phyloP scores from a whole-genome alignment of 208 protist genomes.

The Angomonas ambiguus region DNA sequence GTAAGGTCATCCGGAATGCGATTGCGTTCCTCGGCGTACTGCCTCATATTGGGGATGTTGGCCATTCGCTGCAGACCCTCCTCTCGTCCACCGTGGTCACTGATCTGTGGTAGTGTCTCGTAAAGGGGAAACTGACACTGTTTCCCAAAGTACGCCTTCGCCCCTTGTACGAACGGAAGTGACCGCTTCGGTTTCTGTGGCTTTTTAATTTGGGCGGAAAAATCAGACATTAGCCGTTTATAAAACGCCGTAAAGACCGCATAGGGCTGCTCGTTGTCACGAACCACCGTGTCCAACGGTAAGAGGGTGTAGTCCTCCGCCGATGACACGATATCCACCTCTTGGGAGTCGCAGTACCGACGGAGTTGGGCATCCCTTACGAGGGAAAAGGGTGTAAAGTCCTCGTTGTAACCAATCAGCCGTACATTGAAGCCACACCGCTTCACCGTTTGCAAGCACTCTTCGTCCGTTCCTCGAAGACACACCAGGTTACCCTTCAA shows the following conservation, averaged over 20 bases:
- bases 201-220: conserved; percentile 26
- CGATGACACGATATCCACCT: conserved; percentile 29
- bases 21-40: conserved; percentile 46
- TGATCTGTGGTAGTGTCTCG: conserved; percentile 21
- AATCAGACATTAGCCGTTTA: conserved; percentile 31
- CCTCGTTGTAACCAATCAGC: conserved; percentile 60
- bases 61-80: conserved; percentile 33
- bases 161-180: conserved; percentile 14
- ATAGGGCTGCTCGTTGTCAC: conserved; percentile 36
- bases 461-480: conserved; percentile 45
- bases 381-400: conserved; percentile 70
- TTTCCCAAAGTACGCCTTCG: conserved; percentile 15
- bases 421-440: conserved; percentile 36
- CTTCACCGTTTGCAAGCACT: conserved; percentile 38
- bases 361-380: conserved; percentile 39
- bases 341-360: conserved; percentile 26
- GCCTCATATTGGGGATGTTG: conserved; percentile 19
- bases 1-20: conserved; percentile 51
- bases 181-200: conserved; percentile 7
- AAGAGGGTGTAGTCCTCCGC: conserved; percentile 55
- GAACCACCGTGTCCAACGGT: conserved; percentile 35
- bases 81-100: conserved; percentile 41
- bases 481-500: conserved; percentile 52
- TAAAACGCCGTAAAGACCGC: conserved; percentile 80
- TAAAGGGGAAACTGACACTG: conserved; percentile 20